phyloP scores from a whole-genome alignment of 2,329 filamentous ascomycete genomes.

The Didymella segeticola region DNA sequence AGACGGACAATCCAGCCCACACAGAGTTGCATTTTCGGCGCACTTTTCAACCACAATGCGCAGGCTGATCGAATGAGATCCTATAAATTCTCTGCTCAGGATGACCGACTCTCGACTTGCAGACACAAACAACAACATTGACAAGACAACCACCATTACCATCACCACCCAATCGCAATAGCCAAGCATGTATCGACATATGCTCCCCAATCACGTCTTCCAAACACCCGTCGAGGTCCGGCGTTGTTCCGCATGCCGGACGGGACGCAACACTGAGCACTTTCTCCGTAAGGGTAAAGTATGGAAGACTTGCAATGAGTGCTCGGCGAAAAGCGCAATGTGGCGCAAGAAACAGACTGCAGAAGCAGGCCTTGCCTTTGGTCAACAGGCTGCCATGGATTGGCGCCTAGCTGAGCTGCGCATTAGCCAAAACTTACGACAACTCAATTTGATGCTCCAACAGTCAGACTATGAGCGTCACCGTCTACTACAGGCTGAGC shows the following conservation, averaged over 20 bases:
- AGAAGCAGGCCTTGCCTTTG: not conserved
- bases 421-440: not conserved
- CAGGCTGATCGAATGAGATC: not conserved
- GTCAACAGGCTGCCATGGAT: not conserved
- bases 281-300: not conserved
- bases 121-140: not conserved
- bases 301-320: constrained; percentile 1
- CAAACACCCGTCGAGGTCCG: too few relatives aligned
- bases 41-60: not conserved
- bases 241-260: not conserved
- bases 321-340: not conserved
- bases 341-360: not conserved
- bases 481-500: not conserved
- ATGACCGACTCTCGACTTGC: not conserved
- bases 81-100: not conserved
- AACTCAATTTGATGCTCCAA: not conserved
- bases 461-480: not conserved
- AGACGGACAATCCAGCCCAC: too few relatives aligned
- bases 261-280: not conserved
- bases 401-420: not conserved
- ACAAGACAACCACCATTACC: not conserved
- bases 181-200: too few relatives aligned
- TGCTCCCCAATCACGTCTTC: too few relatives aligned
- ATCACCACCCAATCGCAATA: not conserved
- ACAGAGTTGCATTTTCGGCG: too few relatives aligned